Conservation (phyloP, 116 monocot genomes). For the Trichopus zeylanicus region DNA sequence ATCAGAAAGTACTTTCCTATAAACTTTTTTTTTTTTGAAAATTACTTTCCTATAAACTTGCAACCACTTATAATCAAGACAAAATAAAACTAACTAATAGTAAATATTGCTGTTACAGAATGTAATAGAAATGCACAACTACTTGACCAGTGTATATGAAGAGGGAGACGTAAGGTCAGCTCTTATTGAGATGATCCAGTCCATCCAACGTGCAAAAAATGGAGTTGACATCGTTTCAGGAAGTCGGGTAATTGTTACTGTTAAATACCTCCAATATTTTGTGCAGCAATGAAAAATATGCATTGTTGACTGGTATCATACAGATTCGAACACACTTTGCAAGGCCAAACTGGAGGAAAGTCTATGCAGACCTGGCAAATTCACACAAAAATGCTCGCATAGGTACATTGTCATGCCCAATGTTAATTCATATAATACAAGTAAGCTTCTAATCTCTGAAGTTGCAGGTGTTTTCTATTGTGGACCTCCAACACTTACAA, state of each 20-base stretch:
- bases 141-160: conserved; percentile 91
- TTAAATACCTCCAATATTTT: neutral
- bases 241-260: conserved; percentile 50
- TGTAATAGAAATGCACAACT: conserved; percentile 95
- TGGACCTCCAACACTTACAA: conserved; percentile 66
- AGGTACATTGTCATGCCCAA: conserved; percentile 23
- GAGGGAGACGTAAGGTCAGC: conserved; percentile 92
- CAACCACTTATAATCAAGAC: neutral
- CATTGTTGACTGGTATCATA: conserved; percentile 5
- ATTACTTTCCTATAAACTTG: no score
- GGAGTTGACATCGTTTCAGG: conserved; percentile 88
- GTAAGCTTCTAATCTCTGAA: neutral
- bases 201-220: conserved; percentile 84
- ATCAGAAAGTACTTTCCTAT: conserved; percentile 47
- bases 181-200: conserved; percentile 82
- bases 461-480: conserved; percentile 93
- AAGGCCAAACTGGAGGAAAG: conserved; percentile 96
- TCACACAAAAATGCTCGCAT: conserved; percentile 69
- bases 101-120: conserved; percentile 37
- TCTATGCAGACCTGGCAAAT: conserved; percentile 57
- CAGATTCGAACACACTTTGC: conserved; percentile 90
- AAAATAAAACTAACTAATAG: conserved; percentile 4
- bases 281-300: neutral
- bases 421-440: neutral
- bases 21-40: no score